Base-by-base conservation (phyloP, 139 green algal species). In the Choricystis sp. region DNA sequence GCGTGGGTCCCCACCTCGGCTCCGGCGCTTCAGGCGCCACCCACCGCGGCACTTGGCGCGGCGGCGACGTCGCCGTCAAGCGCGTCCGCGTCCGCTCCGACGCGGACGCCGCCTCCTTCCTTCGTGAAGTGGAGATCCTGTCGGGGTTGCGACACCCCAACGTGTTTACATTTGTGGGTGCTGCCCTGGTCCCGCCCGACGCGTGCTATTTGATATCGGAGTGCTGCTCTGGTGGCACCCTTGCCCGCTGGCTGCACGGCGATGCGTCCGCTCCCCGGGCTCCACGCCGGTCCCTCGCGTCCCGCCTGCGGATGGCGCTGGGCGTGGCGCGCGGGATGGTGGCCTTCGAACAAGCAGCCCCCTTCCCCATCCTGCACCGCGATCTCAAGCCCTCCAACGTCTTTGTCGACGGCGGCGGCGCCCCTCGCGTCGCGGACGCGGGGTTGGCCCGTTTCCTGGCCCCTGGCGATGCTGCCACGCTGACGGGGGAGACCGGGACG, bases 381-480 rank as follows among this genome's bases (percentile, higher is more conserved):
- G 87, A 94, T 67, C 70, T 94, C 55, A 95, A 95, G 77, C 85
- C 87, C 49, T 71, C 65, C 67, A 94, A 94, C 61, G 72, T 91
- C 16, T 83, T 89, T 55, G 63, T 92, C 1, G 81, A 86, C 66
- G 79, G 79, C 3, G 56, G 57, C 21, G 82, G 80, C 19, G 71
- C 31, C 20, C 66, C 90, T 24, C 29, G 62, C 30, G 59, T 69
- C 20, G 85, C 79, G 4, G 87, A 95, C 74, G 89, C 93, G 75
- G 87, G 87, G 1, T 72, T 95, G 26, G 76, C 79, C 0, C 68
- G 84, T 2, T 63, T 74, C 49, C 61, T 86, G 23, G 70, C 62
- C n/a, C 61, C 59, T 1, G 67, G 64, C 49, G n/a, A 63, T 63
- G 64, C 57, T 0, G 65, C 65, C 16, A 19, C 57, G 24, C 68